Evolutionary conservation across 2,329 filamentous ascomycete species (phyloP).

Genomic region (Chalaropsis ovoidea): DNA sequence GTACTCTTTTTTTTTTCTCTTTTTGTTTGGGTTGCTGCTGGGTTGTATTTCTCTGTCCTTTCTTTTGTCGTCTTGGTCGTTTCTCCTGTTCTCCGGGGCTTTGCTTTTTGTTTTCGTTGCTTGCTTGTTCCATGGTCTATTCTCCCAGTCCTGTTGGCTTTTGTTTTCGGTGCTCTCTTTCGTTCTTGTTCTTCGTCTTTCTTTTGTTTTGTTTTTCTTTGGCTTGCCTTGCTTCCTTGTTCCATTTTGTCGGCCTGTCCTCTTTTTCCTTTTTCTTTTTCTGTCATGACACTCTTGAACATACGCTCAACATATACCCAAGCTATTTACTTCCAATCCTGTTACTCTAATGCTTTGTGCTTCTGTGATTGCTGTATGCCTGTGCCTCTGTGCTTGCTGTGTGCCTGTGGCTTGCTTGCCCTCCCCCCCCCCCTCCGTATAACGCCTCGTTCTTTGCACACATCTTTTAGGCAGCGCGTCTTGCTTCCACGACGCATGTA

Average conservation of each 20-base stretch:
- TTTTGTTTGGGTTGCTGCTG: slow-evolving; percentile 15
- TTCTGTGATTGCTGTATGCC: neutral
- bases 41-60: neutral
- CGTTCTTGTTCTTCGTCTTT: slow-evolving; percentile 28
- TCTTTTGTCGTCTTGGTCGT: slow-evolving; percentile 11
- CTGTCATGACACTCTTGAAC: slow-evolving; percentile 20
- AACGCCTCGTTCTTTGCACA: too few relatives aligned
- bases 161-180: neutral
- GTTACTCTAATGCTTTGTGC: slow-evolving; percentile 23
- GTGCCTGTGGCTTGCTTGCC: neutral
- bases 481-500: neutral
- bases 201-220: slow-evolving; percentile 26
- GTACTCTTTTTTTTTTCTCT: slow-evolving; percentile 1
- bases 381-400: slow-evolving; percentile 14
- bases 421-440: neutral
- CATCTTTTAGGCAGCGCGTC: neutral
- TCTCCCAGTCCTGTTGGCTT: neutral
- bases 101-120: slow-evolving; percentile 15
- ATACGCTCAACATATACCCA: slow-evolving; percentile 11
- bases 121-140: slow-evolving; percentile 6
- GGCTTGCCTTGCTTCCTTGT: neutral
- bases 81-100: neutral
- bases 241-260: neutral
- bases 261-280: slow-evolving; percentile 25
- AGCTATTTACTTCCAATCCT: slow-evolving; percentile 17